A percentile compares a stretch with the other conserved stretches of the same genome.
These are phyloP conservation scores for Larix sibirica DNA, from an alignment of 83 land plant species.

Conservation along the genomic window DNA sequence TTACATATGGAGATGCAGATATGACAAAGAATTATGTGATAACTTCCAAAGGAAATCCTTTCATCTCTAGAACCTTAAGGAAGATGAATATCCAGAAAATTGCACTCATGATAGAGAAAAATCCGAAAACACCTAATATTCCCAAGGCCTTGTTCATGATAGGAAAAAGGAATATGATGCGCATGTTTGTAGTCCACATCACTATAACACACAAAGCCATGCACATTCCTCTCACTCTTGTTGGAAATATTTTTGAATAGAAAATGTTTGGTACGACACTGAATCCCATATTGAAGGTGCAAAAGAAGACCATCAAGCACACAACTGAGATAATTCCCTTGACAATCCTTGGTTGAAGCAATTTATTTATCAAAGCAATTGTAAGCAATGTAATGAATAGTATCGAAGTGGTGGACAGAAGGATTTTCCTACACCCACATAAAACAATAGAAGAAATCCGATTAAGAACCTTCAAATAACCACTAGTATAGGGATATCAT, in stretches of 20 bases:
- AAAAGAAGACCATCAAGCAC: slow-evolving; percentile 35
- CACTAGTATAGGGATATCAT: not conserved
- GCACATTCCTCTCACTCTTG: slow-evolving; percentile 43
- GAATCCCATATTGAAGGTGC: slow-evolving; percentile 53
- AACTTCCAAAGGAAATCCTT: slow-evolving; percentile 49
- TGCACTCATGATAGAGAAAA: slow-evolving; percentile 26
- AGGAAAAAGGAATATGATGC: slow-evolving; percentile 41
- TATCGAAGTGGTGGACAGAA: slow-evolving; percentile 39
- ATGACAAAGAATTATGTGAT: slow-evolving; percentile 46
- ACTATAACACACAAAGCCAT: slow-evolving; percentile 36
- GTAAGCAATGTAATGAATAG: slow-evolving; percentile 28
- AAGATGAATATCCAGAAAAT: slow-evolving; percentile 47
- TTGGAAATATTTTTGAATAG: slow-evolving; percentile 59
- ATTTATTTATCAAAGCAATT: slow-evolving; percentile 18
- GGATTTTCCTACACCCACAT: slow-evolving; percentile 39
- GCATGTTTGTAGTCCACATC: slow-evolving; percentile 41
- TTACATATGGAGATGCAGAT: not conserved
- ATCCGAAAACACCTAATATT: slow-evolving; percentile 35
- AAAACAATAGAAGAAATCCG: not conserved
- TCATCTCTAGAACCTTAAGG: slow-evolving; percentile 56
- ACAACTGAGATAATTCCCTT: slow-evolving; percentile 32
- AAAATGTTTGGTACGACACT: slow-evolving; percentile 59
- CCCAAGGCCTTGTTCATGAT: slow-evolving; percentile 29
- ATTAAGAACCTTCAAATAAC: not conserved
- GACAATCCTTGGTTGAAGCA: slow-evolving; percentile 24